These are phyloP conservation scores for Leishmania tropica DNA, from an alignment of 208 protist genomes.

Conservation along the genomic window DNA sequence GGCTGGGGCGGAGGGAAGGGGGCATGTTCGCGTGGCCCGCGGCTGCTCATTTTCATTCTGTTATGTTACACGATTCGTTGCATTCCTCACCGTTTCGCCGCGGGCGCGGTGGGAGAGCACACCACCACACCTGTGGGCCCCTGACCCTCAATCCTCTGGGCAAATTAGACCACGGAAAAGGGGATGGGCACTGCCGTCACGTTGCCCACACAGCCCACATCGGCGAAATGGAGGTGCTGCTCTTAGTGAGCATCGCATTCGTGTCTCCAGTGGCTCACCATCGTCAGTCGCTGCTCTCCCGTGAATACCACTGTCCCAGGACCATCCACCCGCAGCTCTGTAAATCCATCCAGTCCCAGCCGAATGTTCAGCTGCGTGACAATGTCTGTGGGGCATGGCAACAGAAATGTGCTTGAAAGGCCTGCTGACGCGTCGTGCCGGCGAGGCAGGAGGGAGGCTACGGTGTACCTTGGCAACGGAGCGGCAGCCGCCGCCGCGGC, in stretches of 20 bases:
- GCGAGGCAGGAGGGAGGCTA: constrained; percentile 6
- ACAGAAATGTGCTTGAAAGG: not conserved
- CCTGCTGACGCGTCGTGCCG: constrained; percentile 4
- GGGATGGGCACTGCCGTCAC: not conserved
- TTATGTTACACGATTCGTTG: not conserved
- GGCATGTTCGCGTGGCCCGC: not conserved
- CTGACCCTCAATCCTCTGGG: not conserved
- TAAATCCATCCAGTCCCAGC: constrained; percentile 77
- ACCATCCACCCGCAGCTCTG: constrained; percentile 66
- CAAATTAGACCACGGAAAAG: not conserved
- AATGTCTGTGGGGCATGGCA: constrained; percentile 50
- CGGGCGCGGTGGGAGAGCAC: not conserved
- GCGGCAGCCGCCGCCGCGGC: not conserved
- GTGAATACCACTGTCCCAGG: constrained; percentile 75
- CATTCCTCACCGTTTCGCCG: not conserved
- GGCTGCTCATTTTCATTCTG: not conserved
- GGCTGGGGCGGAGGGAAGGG: not conserved
- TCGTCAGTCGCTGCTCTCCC: constrained; percentile 60
- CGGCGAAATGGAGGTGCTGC: not conserved
- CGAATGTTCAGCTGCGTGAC: constrained; percentile 54
- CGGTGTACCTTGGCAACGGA: not conserved
- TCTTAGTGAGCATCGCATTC: not conserved
- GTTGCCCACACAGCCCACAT: not conserved
- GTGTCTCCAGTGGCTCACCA: constrained; percentile 8
- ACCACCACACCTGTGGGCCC: not conserved